Evolutionary conservation across 257 asterid species (phyloP).

Genomic region (Echium plantagineum): DNA sequence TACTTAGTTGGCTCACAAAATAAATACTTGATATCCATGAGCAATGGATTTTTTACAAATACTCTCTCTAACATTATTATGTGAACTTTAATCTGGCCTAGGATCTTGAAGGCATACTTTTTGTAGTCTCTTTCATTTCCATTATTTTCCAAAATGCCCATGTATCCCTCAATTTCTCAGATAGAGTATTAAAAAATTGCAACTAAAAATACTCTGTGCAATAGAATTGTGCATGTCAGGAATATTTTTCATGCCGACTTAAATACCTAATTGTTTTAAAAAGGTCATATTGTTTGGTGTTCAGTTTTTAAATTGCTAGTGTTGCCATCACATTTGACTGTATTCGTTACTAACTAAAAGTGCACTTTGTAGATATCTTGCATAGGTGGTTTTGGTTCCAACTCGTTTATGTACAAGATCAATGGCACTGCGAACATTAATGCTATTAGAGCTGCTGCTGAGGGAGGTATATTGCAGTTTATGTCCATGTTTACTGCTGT

Average conservation of each 20-base stretch:
- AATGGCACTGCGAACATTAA: slow-evolving; percentile 96
- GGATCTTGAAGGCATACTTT: too few species aligned
- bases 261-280: too few species aligned
- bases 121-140: too few species aligned
- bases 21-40: not conserved
- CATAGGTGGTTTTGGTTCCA: slow-evolving; percentile 97
- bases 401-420: slow-evolving; percentile 78
- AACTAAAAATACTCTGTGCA: too few species aligned
- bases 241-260: too few species aligned
- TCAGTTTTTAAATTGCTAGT: not conserved
- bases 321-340: not conserved
- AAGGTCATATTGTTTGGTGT: too few species aligned
- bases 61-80: too few species aligned
- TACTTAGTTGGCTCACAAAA: not conserved
- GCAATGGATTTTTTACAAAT: not conserved
- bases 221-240: too few species aligned
- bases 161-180: too few species aligned
- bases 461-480: slow-evolving; percentile 46
- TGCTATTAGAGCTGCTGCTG: slow-evolving; percentile 93
- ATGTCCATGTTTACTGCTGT: not conserved
- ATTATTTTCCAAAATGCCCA: too few species aligned
- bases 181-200: too few species aligned
- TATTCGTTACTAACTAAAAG: slow-evolving; percentile 7
- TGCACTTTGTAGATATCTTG: slow-evolving; percentile 68
- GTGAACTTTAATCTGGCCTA: too few species aligned